phyloP scores from a whole-genome alignment of 148 eudicot species.

The Rhododendron molle region DNA sequence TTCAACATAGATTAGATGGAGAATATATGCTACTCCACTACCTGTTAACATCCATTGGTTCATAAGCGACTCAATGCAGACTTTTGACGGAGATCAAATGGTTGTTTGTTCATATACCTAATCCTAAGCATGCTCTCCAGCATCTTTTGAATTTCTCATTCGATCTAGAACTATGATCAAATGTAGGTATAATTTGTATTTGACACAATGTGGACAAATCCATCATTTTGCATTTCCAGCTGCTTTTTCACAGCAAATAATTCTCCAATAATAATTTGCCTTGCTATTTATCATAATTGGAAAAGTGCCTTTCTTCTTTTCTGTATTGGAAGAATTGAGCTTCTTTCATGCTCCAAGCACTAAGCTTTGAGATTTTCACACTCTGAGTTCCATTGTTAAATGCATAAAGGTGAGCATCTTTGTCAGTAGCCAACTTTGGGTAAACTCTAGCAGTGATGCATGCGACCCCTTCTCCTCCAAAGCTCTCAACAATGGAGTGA shows the following conservation, averaged over 20 bases:
- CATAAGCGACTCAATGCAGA: neutral
- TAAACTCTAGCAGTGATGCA: conserved; percentile 24
- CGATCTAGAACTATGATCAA: no score
- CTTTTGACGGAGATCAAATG: neutral
- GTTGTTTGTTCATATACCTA: no score
- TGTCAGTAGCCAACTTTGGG: conserved; percentile 8
- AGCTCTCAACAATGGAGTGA: conserved; percentile 21
- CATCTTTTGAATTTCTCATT: no score
- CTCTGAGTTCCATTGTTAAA: conserved; percentile 24
- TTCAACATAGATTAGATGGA: neutral
- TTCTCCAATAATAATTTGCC: neutral
- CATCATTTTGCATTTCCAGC: neutral
- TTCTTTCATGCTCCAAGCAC: conserved; percentile 3
- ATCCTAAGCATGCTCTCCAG: no score
- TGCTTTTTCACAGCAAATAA: neutral
- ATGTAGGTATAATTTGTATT: neutral
- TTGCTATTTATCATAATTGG: neutral
- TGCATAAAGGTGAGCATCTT: conserved; percentile 19
- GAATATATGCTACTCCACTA: neutral
- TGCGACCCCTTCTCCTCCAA: neutral
- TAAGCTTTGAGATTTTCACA: conserved; percentile 4
- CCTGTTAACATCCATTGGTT: neutral
- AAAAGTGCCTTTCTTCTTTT: neutral
- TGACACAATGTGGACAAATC: neutral
- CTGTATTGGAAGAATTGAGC: neutral